Percentiles rank a stretch among this genome's conserved stretches.
phyloP scores from a whole-genome alignment of 192 early-diverging fungal genomes.

The Linnemannia zychae region DNA sequence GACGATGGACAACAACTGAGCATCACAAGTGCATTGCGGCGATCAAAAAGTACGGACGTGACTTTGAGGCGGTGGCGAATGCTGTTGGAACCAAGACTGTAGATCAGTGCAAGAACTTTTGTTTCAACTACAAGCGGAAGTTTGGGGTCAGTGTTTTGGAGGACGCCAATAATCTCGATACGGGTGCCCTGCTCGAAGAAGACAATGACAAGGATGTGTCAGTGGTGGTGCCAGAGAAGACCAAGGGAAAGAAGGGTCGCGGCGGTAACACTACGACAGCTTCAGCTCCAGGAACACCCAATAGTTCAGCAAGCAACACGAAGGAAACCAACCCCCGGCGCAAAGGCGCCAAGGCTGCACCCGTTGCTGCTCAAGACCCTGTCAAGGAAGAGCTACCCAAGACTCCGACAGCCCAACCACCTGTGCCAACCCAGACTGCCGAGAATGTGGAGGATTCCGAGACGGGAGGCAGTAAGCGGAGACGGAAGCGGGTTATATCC shows the following conservation, averaged over 20 bases:
- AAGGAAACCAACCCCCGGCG: constrained; percentile 18
- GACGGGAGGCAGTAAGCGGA: constrained; percentile 9
- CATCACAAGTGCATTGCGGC: constrained; percentile 40
- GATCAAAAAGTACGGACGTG: constrained; percentile 72
- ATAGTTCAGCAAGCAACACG: background rate
- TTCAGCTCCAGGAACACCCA: constrained; percentile 22
- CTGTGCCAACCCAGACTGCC: background rate
- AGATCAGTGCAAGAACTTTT: constrained; percentile 85
- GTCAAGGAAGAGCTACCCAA: constrained; percentile 19
- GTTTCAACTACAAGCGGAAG: constrained; percentile 81
- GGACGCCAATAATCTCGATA: constrained; percentile 47
- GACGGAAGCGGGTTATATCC: constrained; percentile 31
- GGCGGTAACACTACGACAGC: background rate
- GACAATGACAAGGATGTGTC: constrained; percentile 26
- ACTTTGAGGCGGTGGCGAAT: constrained; percentile 79
- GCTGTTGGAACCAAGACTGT: constrained; percentile 83
- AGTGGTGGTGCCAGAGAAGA: constrained; percentile 7
- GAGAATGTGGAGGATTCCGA: constrained; percentile 19
- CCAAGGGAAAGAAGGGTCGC: constrained; percentile 26
- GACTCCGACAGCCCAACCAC: background rate
- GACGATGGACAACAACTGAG: constrained; percentile 47
- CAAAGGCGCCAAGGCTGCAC: constrained; percentile 13
- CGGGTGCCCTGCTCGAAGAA: background rate
- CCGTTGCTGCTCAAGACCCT: constrained; percentile 2
- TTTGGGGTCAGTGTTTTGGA: constrained; percentile 67